These are phyloP conservation scores for Lipomyces anomalus DNA, from an alignment of 805 yeast genomes.

Conservation along the genomic window DNA sequence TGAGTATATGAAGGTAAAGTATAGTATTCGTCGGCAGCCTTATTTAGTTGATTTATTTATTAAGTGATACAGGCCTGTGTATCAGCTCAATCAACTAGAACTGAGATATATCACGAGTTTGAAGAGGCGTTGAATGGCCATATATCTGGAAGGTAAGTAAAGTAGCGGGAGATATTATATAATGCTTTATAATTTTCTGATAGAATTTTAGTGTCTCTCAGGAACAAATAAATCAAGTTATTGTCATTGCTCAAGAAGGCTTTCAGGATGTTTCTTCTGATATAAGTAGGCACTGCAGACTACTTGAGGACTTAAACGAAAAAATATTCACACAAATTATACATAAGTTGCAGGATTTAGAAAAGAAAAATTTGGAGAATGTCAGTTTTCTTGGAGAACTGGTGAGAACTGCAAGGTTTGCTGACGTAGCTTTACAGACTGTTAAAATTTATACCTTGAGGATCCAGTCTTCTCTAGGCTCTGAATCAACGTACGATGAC, in stretches of 20 bases:
- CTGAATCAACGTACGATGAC: conserved; percentile 12
- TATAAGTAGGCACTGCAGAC: conserved; percentile 12
- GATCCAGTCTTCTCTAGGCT: conserved; percentile 5
- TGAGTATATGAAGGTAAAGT: conserved; percentile 15
- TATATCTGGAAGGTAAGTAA: conserved; percentile 14
- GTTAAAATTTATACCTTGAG: conserved; percentile 4
- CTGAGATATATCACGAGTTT: conserved; percentile 24
- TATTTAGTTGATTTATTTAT: background rate
- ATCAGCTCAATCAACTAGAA: conserved; percentile 21
- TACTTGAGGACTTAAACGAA: conserved; percentile 1
- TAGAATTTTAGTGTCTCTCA: conserved; percentile 9
- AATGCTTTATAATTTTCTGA: background rate
- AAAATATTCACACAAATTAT: conserved; percentile 7
- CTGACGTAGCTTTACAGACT: conserved; percentile 3
- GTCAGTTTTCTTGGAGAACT: background rate
- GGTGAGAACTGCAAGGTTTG: background rate
- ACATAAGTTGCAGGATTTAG: conserved; percentile 16
- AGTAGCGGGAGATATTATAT: no score
- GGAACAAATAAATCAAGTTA: conserved; percentile 17
- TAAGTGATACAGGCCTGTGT: conserved; percentile 8
- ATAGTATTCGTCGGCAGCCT: background rate
- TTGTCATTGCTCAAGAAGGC: conserved; percentile 22
- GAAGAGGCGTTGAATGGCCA: conserved; percentile 20
- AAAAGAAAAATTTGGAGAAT: conserved; percentile 14
- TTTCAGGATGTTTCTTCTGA: conserved; percentile 21